Conservation (phyloP, 768 basidiomycete species). For the Nidula microcarpa region DNA sequence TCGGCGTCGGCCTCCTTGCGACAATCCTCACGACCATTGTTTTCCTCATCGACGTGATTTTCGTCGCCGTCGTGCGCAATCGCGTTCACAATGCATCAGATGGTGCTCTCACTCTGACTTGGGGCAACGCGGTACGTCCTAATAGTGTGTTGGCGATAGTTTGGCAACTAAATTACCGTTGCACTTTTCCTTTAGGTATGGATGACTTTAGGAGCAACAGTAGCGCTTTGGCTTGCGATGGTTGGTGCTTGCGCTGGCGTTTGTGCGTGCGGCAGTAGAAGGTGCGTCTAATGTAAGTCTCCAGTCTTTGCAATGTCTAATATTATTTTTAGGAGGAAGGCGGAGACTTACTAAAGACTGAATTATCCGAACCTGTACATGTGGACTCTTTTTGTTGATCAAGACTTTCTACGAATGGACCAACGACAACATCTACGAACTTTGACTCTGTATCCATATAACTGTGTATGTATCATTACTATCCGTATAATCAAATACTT, state of each 20-base stretch:
- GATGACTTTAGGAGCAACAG: conserved; percentile 49
- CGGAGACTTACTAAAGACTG: not conserved
- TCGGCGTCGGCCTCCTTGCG: conserved; percentile 33
- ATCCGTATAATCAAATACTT: too few relatives aligned
- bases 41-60: conserved; percentile 51
- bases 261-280: conserved; percentile 18
- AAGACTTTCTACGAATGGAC: not conserved
- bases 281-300: not conserved
- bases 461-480: too few relatives aligned
- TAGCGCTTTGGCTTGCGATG: conserved; percentile 45
- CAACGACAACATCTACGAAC: too few relatives aligned
- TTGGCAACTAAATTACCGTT: not conserved
- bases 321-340: not conserved
- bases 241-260: conserved; percentile 30
- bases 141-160: not conserved
- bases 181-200: conserved; percentile 33
- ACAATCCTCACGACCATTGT: conserved; percentile 43
- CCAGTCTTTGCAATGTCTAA: too few relatives aligned
- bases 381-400: not conserved
- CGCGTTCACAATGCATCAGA: conserved; percentile 38
- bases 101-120: conserved; percentile 34
- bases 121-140: conserved; percentile 46
- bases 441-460: too few relatives aligned
- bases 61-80: conserved; percentile 41
- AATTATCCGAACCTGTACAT: not conserved